Conservation (phyloP, 306 rosid genomes). For the Prunus armeniaca region DNA sequence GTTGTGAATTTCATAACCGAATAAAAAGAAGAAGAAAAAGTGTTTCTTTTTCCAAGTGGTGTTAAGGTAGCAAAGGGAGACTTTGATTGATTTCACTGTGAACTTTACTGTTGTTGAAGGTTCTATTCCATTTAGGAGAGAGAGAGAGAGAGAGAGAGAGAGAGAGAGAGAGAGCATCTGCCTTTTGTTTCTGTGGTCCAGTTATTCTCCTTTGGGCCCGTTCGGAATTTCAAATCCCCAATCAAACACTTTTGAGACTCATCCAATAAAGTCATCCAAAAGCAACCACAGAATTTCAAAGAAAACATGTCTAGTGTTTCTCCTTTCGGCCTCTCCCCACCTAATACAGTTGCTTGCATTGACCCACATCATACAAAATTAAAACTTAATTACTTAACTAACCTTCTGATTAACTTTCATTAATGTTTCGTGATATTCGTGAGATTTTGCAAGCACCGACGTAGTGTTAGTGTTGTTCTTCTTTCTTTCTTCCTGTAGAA, state of each 20-base stretch:
- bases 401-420: neutral
- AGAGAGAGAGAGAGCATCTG: slow-evolving; percentile 5
- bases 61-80: neutral
- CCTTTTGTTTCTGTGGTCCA: slow-evolving; percentile 28
- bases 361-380: neutral
- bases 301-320: slow-evolving; percentile 1
- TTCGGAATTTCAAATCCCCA: slow-evolving; percentile 21
- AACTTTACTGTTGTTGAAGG: slow-evolving; percentile 5
- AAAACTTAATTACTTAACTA: neutral
- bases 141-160: slow-evolving; percentile 6
- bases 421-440: neutral
- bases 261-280: slow-evolving; percentile 36
- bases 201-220: neutral
- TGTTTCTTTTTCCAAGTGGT: neutral
- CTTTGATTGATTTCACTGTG: neutral
- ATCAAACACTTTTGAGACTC: slow-evolving; percentile 29
- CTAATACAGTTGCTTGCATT: slow-evolving; percentile 4
- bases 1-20: neutral
- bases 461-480: neutral
- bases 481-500: neutral
- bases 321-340: slow-evolving; percentile 6
- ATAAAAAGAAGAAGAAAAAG: neutral
- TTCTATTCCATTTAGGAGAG: neutral
- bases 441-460: neutral
- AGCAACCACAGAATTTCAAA: slow-evolving; percentile 32